Conservation (phyloP, 2,329 filamentous ascomycete genomes). For the Fusarium goolgardi region DNA sequence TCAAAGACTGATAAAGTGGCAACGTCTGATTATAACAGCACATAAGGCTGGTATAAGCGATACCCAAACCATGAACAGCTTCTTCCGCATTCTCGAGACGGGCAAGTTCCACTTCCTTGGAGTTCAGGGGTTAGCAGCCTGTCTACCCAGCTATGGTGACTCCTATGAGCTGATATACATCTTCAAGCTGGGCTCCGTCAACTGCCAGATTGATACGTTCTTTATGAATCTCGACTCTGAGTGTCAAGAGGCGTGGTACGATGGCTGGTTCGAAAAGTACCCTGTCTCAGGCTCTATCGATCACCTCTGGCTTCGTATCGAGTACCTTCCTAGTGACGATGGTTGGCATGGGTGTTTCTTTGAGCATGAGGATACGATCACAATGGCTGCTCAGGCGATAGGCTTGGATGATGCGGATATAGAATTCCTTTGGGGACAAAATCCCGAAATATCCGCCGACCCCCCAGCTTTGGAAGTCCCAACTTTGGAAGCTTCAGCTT, state of each 20-base stretch:
- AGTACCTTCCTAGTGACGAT: not conserved
- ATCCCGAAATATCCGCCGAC: no score
- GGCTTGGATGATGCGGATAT: not conserved
- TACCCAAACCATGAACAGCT: not conserved
- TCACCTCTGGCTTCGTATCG: not conserved
- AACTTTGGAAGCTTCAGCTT: no score
- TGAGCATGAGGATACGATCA: no score
- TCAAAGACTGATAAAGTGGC: not conserved
- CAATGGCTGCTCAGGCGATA: not conserved
- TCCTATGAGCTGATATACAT: not conserved
- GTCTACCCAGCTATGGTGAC: not conserved
- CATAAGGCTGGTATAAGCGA: not conserved
- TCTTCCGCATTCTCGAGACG: not conserved
- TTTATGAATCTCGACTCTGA: fast-evolving
- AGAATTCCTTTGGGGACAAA: not conserved
- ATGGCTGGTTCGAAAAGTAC: conserved; percentile 11
- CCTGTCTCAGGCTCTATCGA: not conserved
- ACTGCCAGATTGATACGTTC: fast-evolving
- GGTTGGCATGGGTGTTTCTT: not conserved
- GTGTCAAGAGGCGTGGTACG: not conserved
- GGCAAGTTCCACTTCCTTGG: not conserved
- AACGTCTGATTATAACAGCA: not conserved
- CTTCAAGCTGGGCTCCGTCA: not conserved
- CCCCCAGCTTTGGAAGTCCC: not conserved
- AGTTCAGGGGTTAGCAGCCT: not conserved